phyloP scores from a whole-genome alignment of 257 asterid genomes.

The Penstemon barbatus region DNA sequence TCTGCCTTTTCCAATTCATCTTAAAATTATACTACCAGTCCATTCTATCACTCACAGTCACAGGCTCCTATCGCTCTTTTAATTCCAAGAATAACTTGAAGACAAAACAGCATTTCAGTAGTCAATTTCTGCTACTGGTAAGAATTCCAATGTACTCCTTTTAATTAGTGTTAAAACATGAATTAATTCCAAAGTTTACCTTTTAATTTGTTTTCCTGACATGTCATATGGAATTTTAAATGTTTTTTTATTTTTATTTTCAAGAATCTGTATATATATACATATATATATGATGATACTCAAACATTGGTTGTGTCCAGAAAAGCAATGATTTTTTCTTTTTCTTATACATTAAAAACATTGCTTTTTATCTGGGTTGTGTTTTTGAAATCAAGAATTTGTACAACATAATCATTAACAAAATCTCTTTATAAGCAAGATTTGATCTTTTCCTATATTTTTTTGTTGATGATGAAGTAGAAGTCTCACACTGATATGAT shows the following conservation, averaged over 20 bases:
- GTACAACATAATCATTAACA: slow-evolving; percentile 39
- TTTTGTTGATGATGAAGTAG: slow-evolving; percentile 25
- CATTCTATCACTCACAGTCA: neutral
- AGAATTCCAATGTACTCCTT: slow-evolving; percentile 12
- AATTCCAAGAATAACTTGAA: slow-evolving; percentile 21
- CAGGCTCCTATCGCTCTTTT: neutral
- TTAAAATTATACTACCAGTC: too few relatives aligned
- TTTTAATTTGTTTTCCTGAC: too few relatives aligned
- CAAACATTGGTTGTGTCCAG: slow-evolving; percentile 1
- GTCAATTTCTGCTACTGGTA: slow-evolving; percentile 2
- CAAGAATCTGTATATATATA: neutral
- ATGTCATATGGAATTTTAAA: neutral
- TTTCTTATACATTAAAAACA: neutral
- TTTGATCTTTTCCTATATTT: slow-evolving; percentile 40
- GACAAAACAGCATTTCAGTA: slow-evolving; percentile 22
- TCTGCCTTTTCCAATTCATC: too few relatives aligned
- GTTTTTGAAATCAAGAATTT: slow-evolving; percentile 19
- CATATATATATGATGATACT: slow-evolving; percentile 8
- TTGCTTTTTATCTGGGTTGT: neutral
- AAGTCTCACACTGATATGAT: slow-evolving; percentile 32
- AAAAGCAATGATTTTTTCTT: slow-evolving; percentile 21
- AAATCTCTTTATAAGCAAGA: slow-evolving; percentile 38
- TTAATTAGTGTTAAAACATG: too few relatives aligned
- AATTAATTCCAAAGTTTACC: too few relatives aligned
- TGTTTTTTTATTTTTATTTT: neutral